Evolutionary conservation across 805 yeast genomes (phyloP).

Genomic region (Babjeviella inositovora): DNA sequence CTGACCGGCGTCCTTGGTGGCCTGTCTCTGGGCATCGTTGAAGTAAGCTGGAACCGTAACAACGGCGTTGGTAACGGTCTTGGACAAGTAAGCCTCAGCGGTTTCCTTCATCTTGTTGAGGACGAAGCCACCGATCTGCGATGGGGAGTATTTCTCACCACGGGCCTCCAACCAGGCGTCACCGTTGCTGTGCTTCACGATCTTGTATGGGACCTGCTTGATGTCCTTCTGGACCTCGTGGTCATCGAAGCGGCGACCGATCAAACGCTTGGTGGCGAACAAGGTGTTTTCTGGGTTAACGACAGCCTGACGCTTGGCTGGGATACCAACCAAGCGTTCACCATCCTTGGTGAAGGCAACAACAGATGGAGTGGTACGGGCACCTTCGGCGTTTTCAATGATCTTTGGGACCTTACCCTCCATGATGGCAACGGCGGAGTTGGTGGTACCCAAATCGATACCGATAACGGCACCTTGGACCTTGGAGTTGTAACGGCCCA

Average conservation of each 20-base stretch:
- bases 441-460: constrained; percentile 79
- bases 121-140: constrained; percentile 87
- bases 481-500: neutral
- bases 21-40: constrained; percentile 87
- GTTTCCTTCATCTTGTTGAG: constrained; percentile 97
- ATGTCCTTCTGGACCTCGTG: constrained; percentile 83
- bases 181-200: constrained; percentile 80
- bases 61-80: constrained; percentile 76
- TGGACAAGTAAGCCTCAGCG: constrained; percentile 84
- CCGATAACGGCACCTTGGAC: constrained; percentile 48
- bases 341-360: constrained; percentile 90
- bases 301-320: constrained; percentile 93
- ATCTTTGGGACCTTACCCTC: constrained; percentile 68
- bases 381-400: constrained; percentile 65
- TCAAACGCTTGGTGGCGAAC: constrained; percentile 88
- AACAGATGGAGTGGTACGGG: constrained; percentile 72
- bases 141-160: constrained; percentile 81
- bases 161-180: constrained; percentile 94
- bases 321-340: constrained; percentile 83
- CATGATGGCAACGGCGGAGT: constrained; percentile 79
- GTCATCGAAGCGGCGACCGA: constrained; percentile 87
- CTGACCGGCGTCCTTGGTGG: constrained; percentile 95
- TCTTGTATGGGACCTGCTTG: constrained; percentile 78
- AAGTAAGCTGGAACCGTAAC: constrained; percentile 86
- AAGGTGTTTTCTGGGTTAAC: constrained; percentile 89